A percentile compares a stretch with the other conserved stretches of the same genome.
Evolutionary conservation across 768 basidiomycete species (phyloP).

Genomic region (Rhodotorula kratochvilovae): DNA sequence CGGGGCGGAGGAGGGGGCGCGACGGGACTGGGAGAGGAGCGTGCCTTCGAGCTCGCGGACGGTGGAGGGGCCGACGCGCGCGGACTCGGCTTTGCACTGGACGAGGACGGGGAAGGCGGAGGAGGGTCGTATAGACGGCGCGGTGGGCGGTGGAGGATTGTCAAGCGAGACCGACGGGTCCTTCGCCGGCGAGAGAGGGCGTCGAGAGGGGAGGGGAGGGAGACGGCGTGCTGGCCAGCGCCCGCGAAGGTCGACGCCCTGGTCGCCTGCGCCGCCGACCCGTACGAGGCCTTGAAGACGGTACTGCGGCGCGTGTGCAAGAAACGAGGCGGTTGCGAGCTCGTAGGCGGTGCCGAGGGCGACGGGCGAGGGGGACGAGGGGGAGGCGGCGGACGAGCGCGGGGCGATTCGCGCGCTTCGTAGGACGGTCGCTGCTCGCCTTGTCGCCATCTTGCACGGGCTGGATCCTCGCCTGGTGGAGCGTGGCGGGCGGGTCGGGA

Average conservation of each 20-base stretch:
- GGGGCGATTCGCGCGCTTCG: not conserved
- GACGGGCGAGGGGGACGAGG: not conserved
- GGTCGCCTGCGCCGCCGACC: constrained; percentile 20
- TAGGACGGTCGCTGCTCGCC: not conserved
- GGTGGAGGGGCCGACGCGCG: not conserved
- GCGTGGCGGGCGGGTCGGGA: too few species aligned
- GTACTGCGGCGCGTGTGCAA: not conserved
- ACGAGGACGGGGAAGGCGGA: constrained; percentile 4
- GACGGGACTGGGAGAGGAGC: not conserved
- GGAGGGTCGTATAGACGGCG: not conserved
- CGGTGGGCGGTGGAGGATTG: fast-evolving
- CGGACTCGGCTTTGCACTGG: constrained; percentile 27
- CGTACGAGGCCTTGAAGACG: not conserved
- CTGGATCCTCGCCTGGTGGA: not conserved
- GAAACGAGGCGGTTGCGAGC: not conserved
- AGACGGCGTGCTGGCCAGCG: not conserved
- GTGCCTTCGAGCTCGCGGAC: constrained; percentile 29
- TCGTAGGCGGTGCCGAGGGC: constrained; percentile 31
- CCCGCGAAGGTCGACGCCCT: constrained; percentile 24
- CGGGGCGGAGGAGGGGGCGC: not conserved
- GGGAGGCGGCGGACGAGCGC: not conserved
- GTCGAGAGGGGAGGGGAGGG: not conserved
- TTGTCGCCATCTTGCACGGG: not conserved
- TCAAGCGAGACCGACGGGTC: too few species aligned
- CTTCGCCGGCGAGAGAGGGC: too few species aligned